A percentile compares a stretch with the other conserved stretches of the same genome.
These are phyloP conservation scores for Pedinophyceae sp. DNA, from an alignment of 139 green algal genomes.

Conservation along the genomic window DNA sequence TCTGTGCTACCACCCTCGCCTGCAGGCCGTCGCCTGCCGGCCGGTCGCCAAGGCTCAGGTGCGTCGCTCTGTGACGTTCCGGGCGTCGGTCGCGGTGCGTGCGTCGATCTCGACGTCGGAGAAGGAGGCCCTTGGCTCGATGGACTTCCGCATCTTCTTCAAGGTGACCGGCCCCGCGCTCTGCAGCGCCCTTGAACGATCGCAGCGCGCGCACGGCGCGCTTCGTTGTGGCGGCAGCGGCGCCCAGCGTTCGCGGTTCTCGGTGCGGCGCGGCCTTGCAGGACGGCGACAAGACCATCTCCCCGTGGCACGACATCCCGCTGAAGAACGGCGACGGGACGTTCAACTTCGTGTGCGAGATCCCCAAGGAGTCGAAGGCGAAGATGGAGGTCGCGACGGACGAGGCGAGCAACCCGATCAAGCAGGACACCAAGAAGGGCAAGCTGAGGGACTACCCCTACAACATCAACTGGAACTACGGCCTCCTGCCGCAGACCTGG, in stretches of 20 bases:
- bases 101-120: no score
- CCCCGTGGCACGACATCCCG: slow-evolving; percentile 95
- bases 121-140: no score
- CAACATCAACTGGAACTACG: slow-evolving; percentile 99
- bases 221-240: not conserved
- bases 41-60: no score
- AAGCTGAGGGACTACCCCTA: slow-evolving; percentile 98
- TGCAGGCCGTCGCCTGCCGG: no score
- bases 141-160: slow-evolving; percentile 79
- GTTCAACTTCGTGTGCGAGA: slow-evolving; percentile 95
- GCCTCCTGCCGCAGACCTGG: slow-evolving; percentile 96
- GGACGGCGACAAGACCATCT: slow-evolving; percentile 33
- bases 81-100: no score
- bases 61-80: no score
- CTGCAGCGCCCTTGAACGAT: not conserved
- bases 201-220: slow-evolving; percentile 4
- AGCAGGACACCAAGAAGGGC: slow-evolving; percentile 99
- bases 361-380: slow-evolving; percentile 91
- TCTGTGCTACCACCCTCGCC: no score
- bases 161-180: slow-evolving; percentile 19
- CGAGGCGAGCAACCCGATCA: slow-evolving; percentile 88
- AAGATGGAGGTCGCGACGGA: slow-evolving; percentile 99
- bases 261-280: not conserved
- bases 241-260: slow-evolving; percentile 7
- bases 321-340: slow-evolving; percentile 65